These are phyloP conservation scores for Pichia sp. DNA, from an alignment of 1,139 yeast species.

Conservation along the genomic window DNA sequence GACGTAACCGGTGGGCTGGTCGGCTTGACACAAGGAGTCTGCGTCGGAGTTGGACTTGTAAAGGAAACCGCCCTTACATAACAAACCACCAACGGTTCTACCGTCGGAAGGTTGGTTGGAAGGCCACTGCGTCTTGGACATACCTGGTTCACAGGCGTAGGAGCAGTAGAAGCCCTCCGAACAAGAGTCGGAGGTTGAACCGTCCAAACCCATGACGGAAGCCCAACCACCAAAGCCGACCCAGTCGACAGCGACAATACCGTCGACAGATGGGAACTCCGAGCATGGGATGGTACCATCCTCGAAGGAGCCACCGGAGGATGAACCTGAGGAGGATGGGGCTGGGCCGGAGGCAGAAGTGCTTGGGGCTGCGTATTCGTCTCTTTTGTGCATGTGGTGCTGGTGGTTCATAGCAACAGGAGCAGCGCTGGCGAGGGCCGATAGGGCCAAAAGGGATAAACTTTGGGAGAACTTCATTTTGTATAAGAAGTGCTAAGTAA, in stretches of 20 bases:
- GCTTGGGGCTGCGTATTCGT: slow-evolving; percentile 34
- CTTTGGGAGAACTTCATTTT: slow-evolving; percentile 27
- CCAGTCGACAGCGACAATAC: slow-evolving; percentile 80
- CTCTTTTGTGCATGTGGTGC: slow-evolving; percentile 58
- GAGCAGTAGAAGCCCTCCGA: slow-evolving; percentile 90
- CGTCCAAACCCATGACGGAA: slow-evolving; percentile 58
- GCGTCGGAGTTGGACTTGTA: slow-evolving; percentile 66
- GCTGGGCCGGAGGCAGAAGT: slow-evolving; percentile 4
- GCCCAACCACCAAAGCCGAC: slow-evolving; percentile 90
- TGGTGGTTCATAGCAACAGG: slow-evolving; percentile 40
- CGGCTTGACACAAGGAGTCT: slow-evolving; percentile 80
- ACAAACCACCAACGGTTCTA: slow-evolving; percentile 85
- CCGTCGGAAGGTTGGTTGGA: slow-evolving; percentile 77
- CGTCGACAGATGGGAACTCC: slow-evolving; percentile 68
- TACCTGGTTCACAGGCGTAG: slow-evolving; percentile 93
- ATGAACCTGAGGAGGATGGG: slow-evolving; percentile 16
- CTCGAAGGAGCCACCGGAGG: slow-evolving; percentile 49
- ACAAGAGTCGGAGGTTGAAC: slow-evolving; percentile 59
- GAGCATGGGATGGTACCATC: slow-evolving; percentile 77
- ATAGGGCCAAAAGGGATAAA: slow-evolving; percentile 21
- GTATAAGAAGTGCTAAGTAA: background rate
- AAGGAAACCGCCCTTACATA: slow-evolving; percentile 73
- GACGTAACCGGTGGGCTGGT: slow-evolving; percentile 62
- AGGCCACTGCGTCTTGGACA: slow-evolving; percentile 98
- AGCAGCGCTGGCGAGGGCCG: slow-evolving; percentile 37